Percentiles rank a stretch among this genome's conserved stretches.
These are phyloP conservation scores for Centaurea solstitialis DNA, from an alignment of 129 eudicot species.

Conservation along the genomic window DNA sequence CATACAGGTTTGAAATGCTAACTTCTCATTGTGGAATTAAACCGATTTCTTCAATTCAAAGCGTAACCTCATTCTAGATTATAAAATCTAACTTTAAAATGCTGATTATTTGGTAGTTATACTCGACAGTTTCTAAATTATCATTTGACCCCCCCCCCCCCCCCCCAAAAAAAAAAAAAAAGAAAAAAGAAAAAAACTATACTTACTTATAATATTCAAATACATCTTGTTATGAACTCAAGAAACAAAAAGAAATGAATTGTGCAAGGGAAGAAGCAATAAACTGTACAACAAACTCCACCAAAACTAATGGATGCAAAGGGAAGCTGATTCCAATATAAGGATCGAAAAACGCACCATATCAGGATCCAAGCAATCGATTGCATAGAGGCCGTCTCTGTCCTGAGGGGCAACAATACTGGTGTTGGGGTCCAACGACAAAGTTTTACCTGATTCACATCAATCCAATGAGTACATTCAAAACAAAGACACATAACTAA, in stretches of 20 bases:
- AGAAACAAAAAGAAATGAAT: neutral
- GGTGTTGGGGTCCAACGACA: slow-evolving; percentile 65
- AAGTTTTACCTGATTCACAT: slow-evolving; percentile 66
- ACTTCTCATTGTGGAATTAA: neutral
- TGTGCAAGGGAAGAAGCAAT: neutral
- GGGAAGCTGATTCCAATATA: slow-evolving; percentile 2
- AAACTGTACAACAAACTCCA: neutral
- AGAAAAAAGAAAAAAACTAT: too few species aligned
- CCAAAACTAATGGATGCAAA: neutral
- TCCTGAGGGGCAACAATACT: slow-evolving; percentile 82
- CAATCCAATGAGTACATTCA: slow-evolving; percentile 17
- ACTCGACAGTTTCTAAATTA: neutral
- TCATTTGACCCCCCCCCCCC: too few species aligned
- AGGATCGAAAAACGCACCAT: slow-evolving; percentile 53
- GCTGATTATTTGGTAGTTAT: neutral
- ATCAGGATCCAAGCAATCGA: slow-evolving; percentile 93
- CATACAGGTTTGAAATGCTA: too few species aligned
- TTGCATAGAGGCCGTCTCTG: slow-evolving; percentile 85
- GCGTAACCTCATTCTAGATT: neutral
- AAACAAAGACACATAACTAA: neutral
- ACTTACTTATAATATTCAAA: neutral
- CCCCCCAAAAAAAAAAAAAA: too few species aligned
- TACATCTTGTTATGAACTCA: neutral
- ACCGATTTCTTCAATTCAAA: neutral
- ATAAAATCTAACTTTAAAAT: neutral